A percentile compares a stretch with the other conserved stretches of the same genome.
Conservation (phyloP, 257 asterid genomes). For the Verbena officinalis region DNA sequence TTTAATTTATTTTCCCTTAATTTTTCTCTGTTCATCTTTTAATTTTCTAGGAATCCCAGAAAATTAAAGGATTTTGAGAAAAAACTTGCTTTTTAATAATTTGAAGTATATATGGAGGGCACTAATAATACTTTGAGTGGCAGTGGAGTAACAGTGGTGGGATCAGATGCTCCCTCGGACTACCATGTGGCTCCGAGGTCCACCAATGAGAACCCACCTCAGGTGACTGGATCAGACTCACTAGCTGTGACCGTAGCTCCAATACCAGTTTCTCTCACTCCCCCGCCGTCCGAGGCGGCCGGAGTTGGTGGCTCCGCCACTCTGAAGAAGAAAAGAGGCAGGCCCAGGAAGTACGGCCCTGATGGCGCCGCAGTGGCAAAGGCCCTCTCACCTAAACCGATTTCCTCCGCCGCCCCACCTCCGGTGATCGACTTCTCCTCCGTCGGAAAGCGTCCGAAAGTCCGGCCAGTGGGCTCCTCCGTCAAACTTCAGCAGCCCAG, state of each 20-base stretch:
- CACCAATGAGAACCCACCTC: constrained; percentile 47
- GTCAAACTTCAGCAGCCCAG: constrained; percentile 50
- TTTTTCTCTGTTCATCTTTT: background rate
- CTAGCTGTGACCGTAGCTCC: constrained; percentile 27
- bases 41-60: constrained; percentile 3
- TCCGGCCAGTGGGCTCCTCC: constrained; percentile 54
- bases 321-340: constrained; percentile 83
- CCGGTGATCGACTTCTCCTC: constrained; percentile 90
- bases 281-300: constrained; percentile 35
- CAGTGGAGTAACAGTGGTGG: constrained; percentile 83
- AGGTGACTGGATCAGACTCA: constrained; percentile 51
- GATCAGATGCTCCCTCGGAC: constrained; percentile 93
- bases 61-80: constrained; percentile 44
- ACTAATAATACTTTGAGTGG: constrained; percentile 45
- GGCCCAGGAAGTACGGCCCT: constrained; percentile 88
- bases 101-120: constrained; percentile 55
- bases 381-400: constrained; percentile 85
- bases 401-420: constrained; percentile 86
- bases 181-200: constrained; percentile 84
- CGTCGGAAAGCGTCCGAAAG: constrained; percentile 63
- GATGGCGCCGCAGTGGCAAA: constrained; percentile 65
- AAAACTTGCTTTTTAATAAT: constrained; percentile 19
- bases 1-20: background rate
- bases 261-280: constrained; percentile 34
- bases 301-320: constrained; percentile 27